Evolutionary conservation across 2,329 filamentous ascomycete species (phyloP), one percentile per base, ranked within the genome.

Genomic region (Cytospora piceicola): DNA sequence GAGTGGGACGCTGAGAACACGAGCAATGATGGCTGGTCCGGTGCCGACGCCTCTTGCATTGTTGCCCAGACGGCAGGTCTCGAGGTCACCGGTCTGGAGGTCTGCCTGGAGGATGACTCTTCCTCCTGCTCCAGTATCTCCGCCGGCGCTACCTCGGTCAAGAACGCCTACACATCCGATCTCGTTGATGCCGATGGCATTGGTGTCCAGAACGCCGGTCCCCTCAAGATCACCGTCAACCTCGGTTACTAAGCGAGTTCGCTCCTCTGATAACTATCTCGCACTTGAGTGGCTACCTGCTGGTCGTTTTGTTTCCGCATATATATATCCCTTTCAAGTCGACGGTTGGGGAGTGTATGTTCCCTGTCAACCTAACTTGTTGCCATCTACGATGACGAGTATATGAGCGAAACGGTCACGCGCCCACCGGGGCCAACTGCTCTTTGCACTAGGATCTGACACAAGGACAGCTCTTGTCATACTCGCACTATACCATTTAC

Each of bases 11-110:
- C 80, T 56, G 80, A 69, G 66, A 81, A 78, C 76, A 42, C 68
- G 0, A 73, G 73, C 75, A 85, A 85, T 79, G 63, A 70, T n/a
- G 75, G 72, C 63, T 83, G 80, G 79, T 83, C 80, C 3, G 83
- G 83, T 51, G 81, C 79, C 65, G 83, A 85, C 64, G 82, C 79
- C 68, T 84, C 82, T 5, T 78, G 78, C 66, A 77, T 85, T 12
- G 80, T 83, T 52, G 75, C 82, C 34, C 75, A 78, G 70, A 67
- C 71, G 32, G 68, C 70, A 61, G 67, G 69, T 64, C 69, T 83
- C 69, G 77, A 75, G 67, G 77, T 75, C 65, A 72, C 72, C 68
- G 73, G 75, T 63, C 72, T 77, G 68, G 70, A 72, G 52, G 75
- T 74, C 68, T 84, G 81, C 77, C 80, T 80, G 46, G 67, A 62